phyloP scores from a whole-genome alignment of 768 basidiomycete genomes.

The Panus rudis region DNA sequence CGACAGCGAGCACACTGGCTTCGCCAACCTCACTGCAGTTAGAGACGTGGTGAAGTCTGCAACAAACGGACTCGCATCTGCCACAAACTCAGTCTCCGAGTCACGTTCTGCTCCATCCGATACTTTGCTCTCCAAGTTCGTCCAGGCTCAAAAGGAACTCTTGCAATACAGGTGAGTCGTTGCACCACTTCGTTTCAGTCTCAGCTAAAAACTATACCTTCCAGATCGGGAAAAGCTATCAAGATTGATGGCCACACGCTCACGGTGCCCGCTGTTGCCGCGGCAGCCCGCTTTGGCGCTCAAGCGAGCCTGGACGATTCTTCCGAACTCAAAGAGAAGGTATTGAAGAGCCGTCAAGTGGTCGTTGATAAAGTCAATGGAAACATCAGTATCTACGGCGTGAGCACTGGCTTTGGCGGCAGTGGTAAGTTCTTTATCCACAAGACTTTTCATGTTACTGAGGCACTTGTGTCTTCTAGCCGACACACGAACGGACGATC shows the following conservation, averaged over 20 bases:
- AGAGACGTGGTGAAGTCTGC: no score
- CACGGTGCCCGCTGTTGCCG: constrained; percentile 72
- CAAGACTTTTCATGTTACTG: constrained; percentile 15
- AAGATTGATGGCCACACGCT: constrained; percentile 63
- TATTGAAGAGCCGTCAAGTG: constrained; percentile 57
- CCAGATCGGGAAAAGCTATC: constrained; percentile 56
- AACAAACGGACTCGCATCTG: no score
- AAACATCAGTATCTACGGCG: constrained; percentile 73
- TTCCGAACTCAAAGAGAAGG: constrained; percentile 38
- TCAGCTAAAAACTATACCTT: neutral
- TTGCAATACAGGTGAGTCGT: constrained; percentile 51
- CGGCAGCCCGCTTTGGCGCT: constrained; percentile 58
- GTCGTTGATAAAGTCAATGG: constrained; percentile 61
- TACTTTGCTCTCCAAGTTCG: constrained; percentile 51
- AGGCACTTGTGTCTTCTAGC: constrained; percentile 33
- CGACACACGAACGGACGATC: constrained; percentile 73
- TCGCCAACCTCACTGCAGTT: no score
- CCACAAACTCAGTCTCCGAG: no score
- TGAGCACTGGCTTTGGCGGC: constrained; percentile 83
- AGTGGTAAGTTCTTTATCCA: constrained; percentile 37
- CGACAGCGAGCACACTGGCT: no score
- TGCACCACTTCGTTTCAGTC: neutral
- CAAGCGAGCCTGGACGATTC: constrained; percentile 45
- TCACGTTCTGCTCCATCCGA: no score
- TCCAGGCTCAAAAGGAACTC: constrained; percentile 54